These are phyloP conservation scores for Candida cerambycidarum DNA, from an alignment of 805 yeast species.

Conservation along the genomic window DNA sequence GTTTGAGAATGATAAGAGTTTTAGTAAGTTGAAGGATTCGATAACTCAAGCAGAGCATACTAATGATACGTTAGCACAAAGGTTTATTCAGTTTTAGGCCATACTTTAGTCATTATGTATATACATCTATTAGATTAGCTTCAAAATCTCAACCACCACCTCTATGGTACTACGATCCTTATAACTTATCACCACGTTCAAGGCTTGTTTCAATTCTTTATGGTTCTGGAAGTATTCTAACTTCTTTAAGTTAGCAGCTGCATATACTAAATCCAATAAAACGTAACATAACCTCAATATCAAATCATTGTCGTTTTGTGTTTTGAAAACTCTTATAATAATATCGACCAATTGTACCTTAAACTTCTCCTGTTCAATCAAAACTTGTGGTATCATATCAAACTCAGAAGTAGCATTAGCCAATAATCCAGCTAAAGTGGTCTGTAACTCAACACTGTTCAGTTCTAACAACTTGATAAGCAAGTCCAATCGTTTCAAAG, in stretches of 20 bases:
- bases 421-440: slow-evolving; percentile 34
- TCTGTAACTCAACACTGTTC: slow-evolving; percentile 27
- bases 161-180: slow-evolving; percentile 12
- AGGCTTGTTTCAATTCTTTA: slow-evolving; percentile 7
- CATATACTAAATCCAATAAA: slow-evolving; percentile 13
- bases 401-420: slow-evolving; percentile 42
- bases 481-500: slow-evolving; percentile 28
- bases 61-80: slow-evolving; percentile 40
- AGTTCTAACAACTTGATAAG: slow-evolving; percentile 36
- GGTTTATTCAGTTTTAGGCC: slow-evolving; percentile 34
- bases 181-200: background rate
- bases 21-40: slow-evolving; percentile 27
- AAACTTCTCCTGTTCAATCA: slow-evolving; percentile 19
- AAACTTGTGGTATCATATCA: slow-evolving; percentile 31
- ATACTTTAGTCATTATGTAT: too few relatives aligned
- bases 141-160: slow-evolving; percentile 15
- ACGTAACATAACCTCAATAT: slow-evolving; percentile 27
- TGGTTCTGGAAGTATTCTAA: slow-evolving; percentile 1
- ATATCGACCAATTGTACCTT: slow-evolving; percentile 19
- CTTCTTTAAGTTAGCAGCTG: slow-evolving; percentile 9
- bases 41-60: slow-evolving; percentile 26
- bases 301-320: slow-evolving; percentile 28
- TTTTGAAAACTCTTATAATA: slow-evolving; percentile 21
- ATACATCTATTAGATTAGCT: slow-evolving; percentile 9
- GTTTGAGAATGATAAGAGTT: slow-evolving; percentile 46